These are phyloP conservation scores for Apophysomyces trapeziformis DNA, from an alignment of 371 early-diverging fungal species.

Conservation along the genomic window DNA sequence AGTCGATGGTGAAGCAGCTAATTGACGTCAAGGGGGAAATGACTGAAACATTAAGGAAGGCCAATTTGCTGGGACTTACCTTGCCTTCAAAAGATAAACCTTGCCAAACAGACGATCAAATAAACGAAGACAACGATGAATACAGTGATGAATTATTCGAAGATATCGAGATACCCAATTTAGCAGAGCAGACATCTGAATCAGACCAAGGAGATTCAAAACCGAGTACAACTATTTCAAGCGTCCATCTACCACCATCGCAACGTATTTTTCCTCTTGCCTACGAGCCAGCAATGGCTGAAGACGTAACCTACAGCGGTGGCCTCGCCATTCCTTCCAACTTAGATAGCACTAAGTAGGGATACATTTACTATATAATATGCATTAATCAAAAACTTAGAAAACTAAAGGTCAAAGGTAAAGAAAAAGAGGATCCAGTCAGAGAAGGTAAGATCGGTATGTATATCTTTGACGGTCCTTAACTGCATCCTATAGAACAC, in stretches of 20 bases:
- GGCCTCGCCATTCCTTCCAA: conserved; percentile 17
- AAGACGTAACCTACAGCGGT: conserved; percentile 51
- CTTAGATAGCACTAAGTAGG: neutral
- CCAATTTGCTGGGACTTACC: conserved; percentile 58
- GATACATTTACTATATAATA: conserved; percentile 13
- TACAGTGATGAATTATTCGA: conserved; percentile 59
- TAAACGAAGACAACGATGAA: conserved; percentile 56
- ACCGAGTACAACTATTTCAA: neutral
- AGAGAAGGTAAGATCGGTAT: conserved; percentile 33
- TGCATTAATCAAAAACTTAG: neutral
- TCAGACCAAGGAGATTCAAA: neutral
- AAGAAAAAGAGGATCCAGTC: conserved; percentile 24
- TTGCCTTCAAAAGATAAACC: neutral
- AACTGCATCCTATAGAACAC: conserved; percentile 29
- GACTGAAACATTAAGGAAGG: conserved; percentile 49
- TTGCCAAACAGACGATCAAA: conserved; percentile 12
- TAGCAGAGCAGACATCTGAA: neutral
- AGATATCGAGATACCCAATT: conserved; percentile 48
- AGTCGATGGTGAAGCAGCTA: conserved; percentile 40
- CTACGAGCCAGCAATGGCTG: conserved; percentile 48
- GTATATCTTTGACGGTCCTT: neutral
- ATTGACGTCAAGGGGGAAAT: conserved; percentile 46
- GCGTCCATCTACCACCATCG: conserved; percentile 37
- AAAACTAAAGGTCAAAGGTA: conserved; percentile 29
- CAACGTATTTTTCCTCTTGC: conserved; percentile 54